These are phyloP conservation scores for Hypoxylon subgilvum DNA, from an alignment of 495 filamentous ascomycete genomes.

Conservation along the genomic window DNA sequence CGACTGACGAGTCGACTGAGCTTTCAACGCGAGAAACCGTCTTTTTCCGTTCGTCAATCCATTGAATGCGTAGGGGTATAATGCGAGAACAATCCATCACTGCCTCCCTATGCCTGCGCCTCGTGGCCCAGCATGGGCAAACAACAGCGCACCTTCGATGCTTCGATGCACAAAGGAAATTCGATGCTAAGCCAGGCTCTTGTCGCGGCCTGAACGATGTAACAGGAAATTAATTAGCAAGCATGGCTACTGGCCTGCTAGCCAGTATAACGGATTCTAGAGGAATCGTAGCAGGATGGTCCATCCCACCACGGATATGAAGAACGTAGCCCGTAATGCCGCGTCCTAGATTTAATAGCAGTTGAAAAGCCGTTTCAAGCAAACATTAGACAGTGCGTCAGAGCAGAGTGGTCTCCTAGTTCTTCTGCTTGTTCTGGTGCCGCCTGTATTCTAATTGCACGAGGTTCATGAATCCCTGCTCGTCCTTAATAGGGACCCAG, in stretches of 20 bases:
- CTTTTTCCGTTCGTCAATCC: conserved; percentile 25
- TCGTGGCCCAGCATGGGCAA: conserved; percentile 15
- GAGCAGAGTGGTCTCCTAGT: conserved; percentile 25
- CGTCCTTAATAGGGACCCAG: conserved; percentile 94
- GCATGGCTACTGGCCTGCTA: not conserved
- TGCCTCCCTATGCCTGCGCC: conserved; percentile 22
- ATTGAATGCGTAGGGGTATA: conserved; percentile 38
- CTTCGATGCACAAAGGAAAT: conserved; percentile 27
- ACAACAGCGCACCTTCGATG: conserved; percentile 28
- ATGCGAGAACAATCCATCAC: conserved; percentile 33
- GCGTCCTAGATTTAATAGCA: not conserved
- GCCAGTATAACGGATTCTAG: conserved; percentile 5
- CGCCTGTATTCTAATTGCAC: conserved; percentile 89
- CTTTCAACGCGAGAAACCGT: conserved; percentile 6
- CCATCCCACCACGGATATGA: not conserved
- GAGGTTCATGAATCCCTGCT: conserved; percentile 93
- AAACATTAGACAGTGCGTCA: not conserved
- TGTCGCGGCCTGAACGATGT: conserved; percentile 32
- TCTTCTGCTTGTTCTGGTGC: conserved; percentile 53
- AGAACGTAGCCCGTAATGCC: conserved; percentile 1
- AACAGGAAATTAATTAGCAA: not conserved
- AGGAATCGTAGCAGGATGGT: not conserved
- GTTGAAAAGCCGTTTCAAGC: not conserved
- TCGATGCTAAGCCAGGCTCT: conserved; percentile 14
- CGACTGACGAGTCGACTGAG: not conserved